Base-by-base conservation (phyloP, 306 rosid species). In the Dryas alaskensis region DNA sequence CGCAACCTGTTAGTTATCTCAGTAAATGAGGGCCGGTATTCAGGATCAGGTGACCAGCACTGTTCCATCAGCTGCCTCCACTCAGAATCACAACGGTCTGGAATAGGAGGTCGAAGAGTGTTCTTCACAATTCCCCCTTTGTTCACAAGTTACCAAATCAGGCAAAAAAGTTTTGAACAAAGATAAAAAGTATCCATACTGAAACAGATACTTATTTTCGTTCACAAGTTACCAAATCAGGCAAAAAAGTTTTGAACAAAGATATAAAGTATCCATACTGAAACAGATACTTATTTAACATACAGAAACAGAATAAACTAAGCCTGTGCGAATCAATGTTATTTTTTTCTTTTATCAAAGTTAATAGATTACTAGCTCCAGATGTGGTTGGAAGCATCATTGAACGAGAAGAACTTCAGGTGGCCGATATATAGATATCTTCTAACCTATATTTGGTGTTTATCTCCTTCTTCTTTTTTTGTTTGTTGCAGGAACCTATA, bases 61-160 rank as follows among this genome's bases (percentile, higher is more conserved):
- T 86, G 83, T 81, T 86, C 92, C 96, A 87, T 90, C 50, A 90
- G 88, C 72, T 71, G 81, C 79, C 76, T 86, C 92, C 96, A 90
- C 53, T 78, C 89, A 7, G 87, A 77, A 83, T 90, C 92, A 75
- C 92, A 90, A 7, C 67, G 74, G 58, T 78, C 82, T 0, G 96
- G 96, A 63, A 87, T 75, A 7, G 78, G 75, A 40, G 96, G 92
- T 74, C 92, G 82, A 53, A 90, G 96, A 54, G 84, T 87, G 86
- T 88, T 87, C 84, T 87, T 90, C 66, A 90, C 83, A 57, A 90
- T 90, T 13, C 96, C 96, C 44, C 96, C 96, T 87, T 77, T 57
- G 69, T 16, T 67, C 70, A 50, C 60, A 77, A 61, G 53, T 64
- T 65, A 65, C 63, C 59, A 64, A 70, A 76, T 78, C 72, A 16